Evolutionary conservation across 345 rosid species (phyloP).

Genomic region (Trapa incisa): DNA sequence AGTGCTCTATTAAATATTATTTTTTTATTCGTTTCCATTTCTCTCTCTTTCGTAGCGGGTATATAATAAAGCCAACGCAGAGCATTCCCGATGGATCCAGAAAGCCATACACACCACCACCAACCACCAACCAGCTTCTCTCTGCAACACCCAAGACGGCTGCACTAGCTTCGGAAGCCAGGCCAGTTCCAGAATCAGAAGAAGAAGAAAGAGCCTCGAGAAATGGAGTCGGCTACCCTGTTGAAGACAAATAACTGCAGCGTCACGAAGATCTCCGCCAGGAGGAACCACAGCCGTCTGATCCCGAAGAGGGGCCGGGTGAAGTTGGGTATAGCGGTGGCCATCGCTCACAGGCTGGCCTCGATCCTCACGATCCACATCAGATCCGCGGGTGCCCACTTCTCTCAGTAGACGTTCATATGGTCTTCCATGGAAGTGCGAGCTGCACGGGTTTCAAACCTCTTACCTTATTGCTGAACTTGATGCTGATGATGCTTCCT

Average conservation of each 20-base stretch:
- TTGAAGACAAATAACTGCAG: neutral
- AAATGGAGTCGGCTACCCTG: neutral
- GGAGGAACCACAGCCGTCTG: slow-evolving; percentile 15
- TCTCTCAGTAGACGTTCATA: neutral
- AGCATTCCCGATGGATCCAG: too few species aligned
- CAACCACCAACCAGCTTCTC: too few species aligned
- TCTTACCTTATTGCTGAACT: too few species aligned
- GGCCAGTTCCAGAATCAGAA: neutral
- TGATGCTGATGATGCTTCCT: too few species aligned
- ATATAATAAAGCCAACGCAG: too few species aligned
- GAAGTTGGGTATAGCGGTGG: slow-evolving; percentile 27
- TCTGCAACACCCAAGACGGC: too few species aligned
- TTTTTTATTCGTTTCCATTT: too few species aligned
- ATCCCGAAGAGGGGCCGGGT: slow-evolving; percentile 42
- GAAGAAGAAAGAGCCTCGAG: neutral
- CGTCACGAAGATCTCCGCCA: neutral
- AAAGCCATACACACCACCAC: too few species aligned
- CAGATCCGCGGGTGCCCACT: neutral
- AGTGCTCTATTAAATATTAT: too few species aligned
- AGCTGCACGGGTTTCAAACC: too few species aligned
- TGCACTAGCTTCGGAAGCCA: neutral
- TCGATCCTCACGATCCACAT: slow-evolving; percentile 19
- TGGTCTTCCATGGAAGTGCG: too few species aligned
- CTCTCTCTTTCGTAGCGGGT: too few species aligned
- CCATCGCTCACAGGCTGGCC: slow-evolving; percentile 31